Base-by-base conservation (phyloP, 441 rosid genomes). In the Lagerstroemia fauriei region DNA sequence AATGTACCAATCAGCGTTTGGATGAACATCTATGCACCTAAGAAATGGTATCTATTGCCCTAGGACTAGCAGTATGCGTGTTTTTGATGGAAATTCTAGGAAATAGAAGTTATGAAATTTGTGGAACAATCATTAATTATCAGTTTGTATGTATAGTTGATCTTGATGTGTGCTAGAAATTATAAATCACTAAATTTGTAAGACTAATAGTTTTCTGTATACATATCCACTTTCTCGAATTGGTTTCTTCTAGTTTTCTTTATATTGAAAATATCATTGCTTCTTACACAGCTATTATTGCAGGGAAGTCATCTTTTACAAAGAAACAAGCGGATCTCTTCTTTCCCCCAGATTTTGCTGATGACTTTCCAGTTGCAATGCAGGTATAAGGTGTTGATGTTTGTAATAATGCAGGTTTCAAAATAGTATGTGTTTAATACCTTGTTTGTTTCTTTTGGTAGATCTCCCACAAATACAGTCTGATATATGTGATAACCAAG, bases 321-420 rank as follows among this genome's bases (percentile, higher is more conserved):
- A 97, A 97, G 91, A 97, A 95, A 87, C 98, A 94, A 88, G 98
- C 99, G 22, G 99, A 95, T 88, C 97, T 97, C 47, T 95, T 97
- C 90, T 97, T 97, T 80, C 99, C 99, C 59, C 99, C 99, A 75
- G 99, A 97, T 88, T 97, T 97, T 89, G 98, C 97, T 61, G 99
- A 97, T 85, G 99, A 97, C 86, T 97, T 97, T 86, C 99, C 99
- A 56, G 99, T 97, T 63, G 98, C 99, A 71, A 97, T 97, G 99
- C 99, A 97, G 98, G 99, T 97, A 79, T 63, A 79, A 65, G 81
- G 80, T 78, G 84, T 81, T 76, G 71, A 80, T 80, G 51, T 31
- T 77, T 72, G 48, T 44, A 71, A 44, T 13, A 41, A 68, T 78
- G 73, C 85, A 47, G 77, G 24, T n/a, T 74, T 51, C 84, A 71